phyloP scores from a whole-genome alignment of 2,329 filamentous ascomycete genomes.

The Metarhizium guizhouense region DNA sequence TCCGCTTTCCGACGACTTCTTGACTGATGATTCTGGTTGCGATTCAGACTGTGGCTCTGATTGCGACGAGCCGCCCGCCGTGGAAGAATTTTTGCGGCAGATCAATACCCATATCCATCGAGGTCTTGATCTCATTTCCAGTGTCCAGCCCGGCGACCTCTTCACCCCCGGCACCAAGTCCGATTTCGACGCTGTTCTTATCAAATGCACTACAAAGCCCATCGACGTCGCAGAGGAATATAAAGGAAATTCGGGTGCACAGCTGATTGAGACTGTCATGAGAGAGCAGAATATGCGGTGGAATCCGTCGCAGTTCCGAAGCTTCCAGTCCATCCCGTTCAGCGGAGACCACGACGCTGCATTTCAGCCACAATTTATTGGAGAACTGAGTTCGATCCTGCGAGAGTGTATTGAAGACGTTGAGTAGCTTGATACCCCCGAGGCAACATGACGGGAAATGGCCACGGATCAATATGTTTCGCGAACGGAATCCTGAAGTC shows the following conservation, averaged over 20 bases:
- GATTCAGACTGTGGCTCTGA: slow-evolving; percentile 10
- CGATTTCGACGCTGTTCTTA: slow-evolving; percentile 13
- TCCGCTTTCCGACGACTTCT: slow-evolving; percentile 6
- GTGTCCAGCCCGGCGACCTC: slow-evolving; percentile 12
- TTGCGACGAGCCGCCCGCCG: not conserved
- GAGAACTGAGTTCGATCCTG: no score
- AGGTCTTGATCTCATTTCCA: slow-evolving; percentile 12
- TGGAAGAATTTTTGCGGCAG: not conserved
- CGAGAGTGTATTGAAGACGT: no score
- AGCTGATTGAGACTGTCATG: slow-evolving; percentile 11
- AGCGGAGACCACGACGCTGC: no score
- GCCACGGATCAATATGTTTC: no score
- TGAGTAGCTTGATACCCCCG: no score
- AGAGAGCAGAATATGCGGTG: slow-evolving; percentile 13
- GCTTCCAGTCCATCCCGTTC: no score
- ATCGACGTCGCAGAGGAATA: not conserved
- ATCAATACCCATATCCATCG: slow-evolving; percentile 15
- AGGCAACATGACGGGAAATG: no score
- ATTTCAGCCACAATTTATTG: no score
- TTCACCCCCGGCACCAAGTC: slow-evolving; percentile 8
- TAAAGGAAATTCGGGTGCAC: slow-evolving; percentile 5
- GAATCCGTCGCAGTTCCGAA: slow-evolving; percentile 11
- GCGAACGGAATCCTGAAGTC: no score
- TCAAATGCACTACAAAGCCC: slow-evolving; percentile 9
- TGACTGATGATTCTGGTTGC: slow-evolving; percentile 8